Base-by-base conservation (phyloP, 2,329 filamentous ascomycete genomes). In the Fusarium guadeloupense region DNA sequence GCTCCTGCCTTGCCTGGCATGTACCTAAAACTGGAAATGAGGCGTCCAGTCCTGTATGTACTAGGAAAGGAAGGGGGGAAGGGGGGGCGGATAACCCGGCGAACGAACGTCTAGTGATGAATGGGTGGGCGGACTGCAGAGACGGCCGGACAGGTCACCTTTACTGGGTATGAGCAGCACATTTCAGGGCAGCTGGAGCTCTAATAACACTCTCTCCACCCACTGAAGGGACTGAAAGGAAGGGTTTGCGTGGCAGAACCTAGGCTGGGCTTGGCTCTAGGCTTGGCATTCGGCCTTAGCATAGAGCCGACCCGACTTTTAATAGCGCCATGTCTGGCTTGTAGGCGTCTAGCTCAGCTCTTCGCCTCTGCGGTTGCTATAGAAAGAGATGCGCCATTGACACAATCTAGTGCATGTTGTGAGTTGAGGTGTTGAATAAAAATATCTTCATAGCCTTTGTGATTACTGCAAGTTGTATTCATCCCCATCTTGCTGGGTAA, bases 1-100 rank as follows among this genome's bases (percentile, higher is more conserved):
- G 33, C 55, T 60, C 59, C 59, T 58, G 61, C 46, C 54, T 47
- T 52, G 39, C 42, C 52, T 54, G 51, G 59, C 54, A 61, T 53
- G 59, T 66, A 62, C 64, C 59, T 66, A 68, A 68, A 67, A 68
- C 62, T 65, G 66, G 64, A 68, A 68, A 69, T 68, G 66, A 68
- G 66, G 63, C 66, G 66, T 55, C 52, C 39, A 41, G 51, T 47
- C 41, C 43, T 51, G 55, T 41, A n/a, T n/a, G n/a, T n/a, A n/a
- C n/a, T n/a, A 45, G 30, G 41, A 45, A 35, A 44, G 49, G 28
- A 34, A 50, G 47, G 48, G 59, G 50, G 38, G 39, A 40, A 49
- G 39, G 43, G 37, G 48, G 44, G 28, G 33, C 35, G 37, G 51
- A 42, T 38, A 52, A 39, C 50, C 45, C 54, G 62, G 59, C 54